These are phyloP conservation scores for Tolypocladium pustulatum DNA, from an alignment of 2,329 filamentous ascomycete species.

Conservation along the genomic window DNA sequence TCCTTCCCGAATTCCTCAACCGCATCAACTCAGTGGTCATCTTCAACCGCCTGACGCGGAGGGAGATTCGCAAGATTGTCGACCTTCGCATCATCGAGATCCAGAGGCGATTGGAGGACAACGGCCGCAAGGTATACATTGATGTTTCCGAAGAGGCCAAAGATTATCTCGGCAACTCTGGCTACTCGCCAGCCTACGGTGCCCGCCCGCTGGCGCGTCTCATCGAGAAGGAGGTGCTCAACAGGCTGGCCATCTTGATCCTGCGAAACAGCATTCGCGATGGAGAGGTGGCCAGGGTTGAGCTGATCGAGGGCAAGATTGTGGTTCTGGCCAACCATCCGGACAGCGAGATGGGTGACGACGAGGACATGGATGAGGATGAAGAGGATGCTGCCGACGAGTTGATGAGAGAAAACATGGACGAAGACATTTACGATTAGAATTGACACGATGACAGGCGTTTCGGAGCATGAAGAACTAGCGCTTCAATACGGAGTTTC, in stretches of 20 bases:
- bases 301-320: slow-evolving; percentile 70
- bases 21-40: slow-evolving; percentile 94
- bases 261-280: slow-evolving; percentile 76
- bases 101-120: slow-evolving; percentile 78
- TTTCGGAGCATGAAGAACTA: neutral
- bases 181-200: slow-evolving; percentile 93
- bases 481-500: neutral
- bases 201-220: slow-evolving; percentile 79
- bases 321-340: slow-evolving; percentile 73
- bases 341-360: slow-evolving; percentile 50
- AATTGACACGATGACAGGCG: neutral
- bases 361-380: slow-evolving; percentile 61
- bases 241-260: slow-evolving; percentile 84
- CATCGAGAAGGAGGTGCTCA: slow-evolving; percentile 96
- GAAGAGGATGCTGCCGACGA: slow-evolving; percentile 69
- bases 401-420: slow-evolving; percentile 47
- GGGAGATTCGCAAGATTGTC: slow-evolving; percentile 90
- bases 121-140: slow-evolving; percentile 78
- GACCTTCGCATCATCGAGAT: slow-evolving; percentile 82
- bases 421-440: slow-evolving; percentile 43
- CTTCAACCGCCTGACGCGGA: slow-evolving; percentile 89
- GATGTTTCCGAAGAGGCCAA: slow-evolving; percentile 76
- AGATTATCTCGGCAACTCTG: slow-evolving; percentile 82
- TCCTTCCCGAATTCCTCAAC: slow-evolving; percentile 97
- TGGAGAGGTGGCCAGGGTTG: slow-evolving; percentile 72